Percentiles rank a stretch among this genome's conserved stretches.
phyloP scores from a whole-genome alignment of 176 grass and related monocot species.

The Olyra latifolia region DNA sequence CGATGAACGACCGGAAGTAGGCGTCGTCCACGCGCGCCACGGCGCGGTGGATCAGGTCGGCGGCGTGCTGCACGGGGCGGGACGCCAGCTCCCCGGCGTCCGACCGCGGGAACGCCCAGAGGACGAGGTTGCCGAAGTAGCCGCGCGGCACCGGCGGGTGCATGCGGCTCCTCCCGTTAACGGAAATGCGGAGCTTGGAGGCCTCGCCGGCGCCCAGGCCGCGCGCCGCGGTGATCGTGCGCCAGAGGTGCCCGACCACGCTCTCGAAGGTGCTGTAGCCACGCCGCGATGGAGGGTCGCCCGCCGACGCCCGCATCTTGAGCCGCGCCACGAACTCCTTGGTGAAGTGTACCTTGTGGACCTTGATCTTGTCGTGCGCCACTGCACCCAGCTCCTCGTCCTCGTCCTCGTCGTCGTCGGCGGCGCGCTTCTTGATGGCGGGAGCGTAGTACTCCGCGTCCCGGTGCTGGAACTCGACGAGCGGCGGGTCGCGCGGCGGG shows the following conservation, averaged over 20 bases:
- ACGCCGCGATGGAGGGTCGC: constrained; percentile 1
- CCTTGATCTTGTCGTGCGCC: constrained; percentile 48
- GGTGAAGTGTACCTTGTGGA: constrained; percentile 58
- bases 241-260: constrained; percentile 60
- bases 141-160: constrained; percentile 22
- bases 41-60: constrained; percentile 27
- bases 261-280: constrained; percentile 58
- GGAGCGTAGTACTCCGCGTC: constrained; percentile 35
- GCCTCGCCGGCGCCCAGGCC: not conserved
- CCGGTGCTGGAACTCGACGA: constrained; percentile 43
- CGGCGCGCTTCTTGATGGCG: not conserved
- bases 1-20: constrained; percentile 35
- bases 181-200: constrained; percentile 30
- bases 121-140: constrained; percentile 52
- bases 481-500: constrained; percentile 29
- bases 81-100: constrained; percentile 28
- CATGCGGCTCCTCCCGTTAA: constrained; percentile 43
- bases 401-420: not conserved
- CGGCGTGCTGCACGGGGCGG: not conserved
- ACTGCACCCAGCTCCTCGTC: not conserved
- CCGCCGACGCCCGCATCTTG: constrained; percentile 40
- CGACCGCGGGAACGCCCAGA: constrained; percentile 33
- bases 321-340: constrained; percentile 57
- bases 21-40: constrained; percentile 14
- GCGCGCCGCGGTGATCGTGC: constrained; percentile 36